Conservation (phyloP, 148 eudicot species). For the Selenicereus undatus region DNA sequence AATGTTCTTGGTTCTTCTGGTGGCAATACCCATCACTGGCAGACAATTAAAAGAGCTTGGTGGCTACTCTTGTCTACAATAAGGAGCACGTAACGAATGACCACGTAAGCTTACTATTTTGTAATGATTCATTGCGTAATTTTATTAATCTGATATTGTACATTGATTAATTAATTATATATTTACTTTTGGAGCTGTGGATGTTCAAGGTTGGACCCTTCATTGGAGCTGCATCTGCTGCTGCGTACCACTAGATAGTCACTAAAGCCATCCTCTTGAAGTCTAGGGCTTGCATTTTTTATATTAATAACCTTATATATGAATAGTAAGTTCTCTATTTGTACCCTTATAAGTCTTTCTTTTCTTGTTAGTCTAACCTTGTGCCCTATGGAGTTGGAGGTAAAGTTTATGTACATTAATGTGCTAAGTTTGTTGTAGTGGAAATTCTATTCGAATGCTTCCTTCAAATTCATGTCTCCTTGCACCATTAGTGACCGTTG, state of each 20-base stretch:
- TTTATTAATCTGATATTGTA: no score
- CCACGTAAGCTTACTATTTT: no score
- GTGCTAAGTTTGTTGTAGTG: background rate
- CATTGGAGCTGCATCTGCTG: no score
- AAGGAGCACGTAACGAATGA: slow-evolving; percentile 9
- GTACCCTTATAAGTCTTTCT: background rate
- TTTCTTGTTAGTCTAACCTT: background rate
- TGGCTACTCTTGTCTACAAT: background rate
- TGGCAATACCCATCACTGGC: no score
- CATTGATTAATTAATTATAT: background rate
- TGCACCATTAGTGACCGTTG: no score
- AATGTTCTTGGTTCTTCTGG: no score
- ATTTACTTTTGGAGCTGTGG: slow-evolving; percentile 5
- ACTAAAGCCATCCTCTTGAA: background rate
- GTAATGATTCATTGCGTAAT: no score
- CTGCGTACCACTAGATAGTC: no score
- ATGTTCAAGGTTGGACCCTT: slow-evolving; percentile 17
- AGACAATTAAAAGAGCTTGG: no score
- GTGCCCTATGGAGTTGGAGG: background rate
- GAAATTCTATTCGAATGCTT: no score
- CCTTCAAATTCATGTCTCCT: no score
- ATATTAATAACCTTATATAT: background rate
- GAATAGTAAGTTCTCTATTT: background rate
- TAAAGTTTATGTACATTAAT: background rate
- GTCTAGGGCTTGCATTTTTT: background rate